Base-by-base conservation (phyloP, 225 moss, liverwort and hornwort species). In the Sphagnum contortum region DNA sequence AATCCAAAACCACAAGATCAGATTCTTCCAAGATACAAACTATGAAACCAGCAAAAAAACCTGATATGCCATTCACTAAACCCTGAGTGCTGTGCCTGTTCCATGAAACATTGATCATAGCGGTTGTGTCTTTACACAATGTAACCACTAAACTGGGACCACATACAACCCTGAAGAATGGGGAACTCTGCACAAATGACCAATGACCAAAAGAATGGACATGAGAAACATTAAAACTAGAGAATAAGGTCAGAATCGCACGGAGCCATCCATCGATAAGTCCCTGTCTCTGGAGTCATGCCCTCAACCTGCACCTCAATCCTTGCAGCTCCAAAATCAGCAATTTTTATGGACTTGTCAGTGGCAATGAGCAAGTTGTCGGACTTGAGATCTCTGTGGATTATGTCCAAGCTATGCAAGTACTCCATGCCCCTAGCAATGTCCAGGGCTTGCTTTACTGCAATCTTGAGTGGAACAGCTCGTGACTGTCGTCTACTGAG, bases 211-310 rank as follows among this genome's bases (percentile, higher is more conserved):
- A 29, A 29, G 29, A 29, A 29, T 29, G 29, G 29, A 29, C 29
- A 29, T 29, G 29, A 29, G 29, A 29, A 29, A 29, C 29, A 29
- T 0, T 29, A 29, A 29, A 29, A 29, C 29, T 0, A 29, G 29
- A 29, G 29, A 14, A 65, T 6, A 49, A 10, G 47, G 61, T 45
- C 8, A 68, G 73, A 12, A 58, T 72, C 98, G 91, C 84, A 98
- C 98, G 98, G 98, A 73, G 98, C 98, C 98, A 98, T 98, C 98
- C 98, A 98, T 70, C 98, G 90, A 68, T 98, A 98, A 6, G 98
- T 98, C 67, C 98, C 98, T 1, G 98, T 98, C 74, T 98, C 98
- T 44, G 98, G 98, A 45, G 98, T 98, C 98, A 98, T 98, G 82
- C 87, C 98, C 73, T 98, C 98, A 47, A 93, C 82, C 83, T 98